A percentile compares a stretch with the other conserved stretches of the same genome.
phyloP scores from a whole-genome alignment of 176 grass and related monocot genomes.

The Coix lacrymajobi region DNA sequence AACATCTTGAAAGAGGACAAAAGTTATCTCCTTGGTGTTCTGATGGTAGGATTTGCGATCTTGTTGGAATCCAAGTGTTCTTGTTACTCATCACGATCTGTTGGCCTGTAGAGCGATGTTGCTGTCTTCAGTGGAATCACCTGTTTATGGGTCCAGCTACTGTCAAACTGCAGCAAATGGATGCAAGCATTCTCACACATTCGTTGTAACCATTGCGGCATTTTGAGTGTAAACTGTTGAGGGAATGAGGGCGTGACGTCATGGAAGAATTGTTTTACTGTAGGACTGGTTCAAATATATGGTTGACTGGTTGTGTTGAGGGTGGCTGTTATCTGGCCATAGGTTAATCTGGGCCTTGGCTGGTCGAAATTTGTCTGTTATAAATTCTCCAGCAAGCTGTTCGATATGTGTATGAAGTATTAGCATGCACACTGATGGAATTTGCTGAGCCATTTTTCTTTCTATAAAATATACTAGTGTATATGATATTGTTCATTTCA shows the following conservation, averaged over 20 bases:
- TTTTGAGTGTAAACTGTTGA: constrained; percentile 20
- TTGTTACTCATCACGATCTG: too few relatives aligned
- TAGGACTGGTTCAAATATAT: background rate
- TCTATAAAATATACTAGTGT: too few relatives aligned
- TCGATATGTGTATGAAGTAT: background rate
- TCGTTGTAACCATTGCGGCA: background rate
- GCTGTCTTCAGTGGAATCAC: too few relatives aligned
- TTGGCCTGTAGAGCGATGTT: too few relatives aligned
- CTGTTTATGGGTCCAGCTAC: too few relatives aligned
- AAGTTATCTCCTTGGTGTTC: too few relatives aligned
- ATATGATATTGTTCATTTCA: too few relatives aligned
- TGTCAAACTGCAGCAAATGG: background rate
- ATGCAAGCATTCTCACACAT: background rate
- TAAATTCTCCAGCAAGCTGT: background rate
- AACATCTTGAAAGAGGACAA: constrained; percentile 39
- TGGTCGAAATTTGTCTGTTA: constrained; percentile 2
- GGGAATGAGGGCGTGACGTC: background rate
- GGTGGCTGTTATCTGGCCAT: background rate
- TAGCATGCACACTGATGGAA: background rate
- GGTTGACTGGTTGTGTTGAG: background rate
- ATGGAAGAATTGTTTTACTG: background rate
- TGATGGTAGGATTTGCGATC: background rate
- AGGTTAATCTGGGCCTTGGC: background rate
- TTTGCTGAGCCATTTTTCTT: too few relatives aligned
- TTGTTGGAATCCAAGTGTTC: background rate